These are phyloP conservation scores for Akanthomyces lecanii DNA, from an alignment of 2,329 filamentous ascomycete genomes.

Conservation along the genomic window DNA sequence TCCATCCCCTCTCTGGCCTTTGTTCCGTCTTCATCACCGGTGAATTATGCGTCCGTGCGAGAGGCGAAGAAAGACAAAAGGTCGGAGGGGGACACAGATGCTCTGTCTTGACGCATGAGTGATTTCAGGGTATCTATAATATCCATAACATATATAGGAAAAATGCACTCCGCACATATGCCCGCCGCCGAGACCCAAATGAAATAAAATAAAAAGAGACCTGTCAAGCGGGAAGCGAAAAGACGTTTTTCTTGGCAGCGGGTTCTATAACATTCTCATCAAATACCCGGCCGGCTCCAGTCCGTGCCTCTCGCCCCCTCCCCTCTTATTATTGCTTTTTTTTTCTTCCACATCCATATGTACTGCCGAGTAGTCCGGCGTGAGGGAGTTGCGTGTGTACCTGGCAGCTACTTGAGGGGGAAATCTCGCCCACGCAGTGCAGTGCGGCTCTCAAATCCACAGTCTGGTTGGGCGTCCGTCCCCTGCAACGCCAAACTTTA, in stretches of 20 bases:
- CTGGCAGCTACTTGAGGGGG: neutral
- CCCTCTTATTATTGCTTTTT: neutral
- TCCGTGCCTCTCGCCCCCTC: neutral
- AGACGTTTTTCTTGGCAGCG: conserved; percentile 11
- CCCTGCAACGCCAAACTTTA: conserved; percentile 9
- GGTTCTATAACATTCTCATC: neutral
- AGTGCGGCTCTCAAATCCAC: neutral
- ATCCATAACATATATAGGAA: neutral
- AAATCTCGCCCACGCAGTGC: neutral
- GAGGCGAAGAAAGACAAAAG: neutral
- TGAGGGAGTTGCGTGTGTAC: neutral
- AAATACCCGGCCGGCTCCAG: neutral
- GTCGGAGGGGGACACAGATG: neutral
- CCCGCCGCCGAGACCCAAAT: neutral
- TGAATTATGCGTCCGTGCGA: neutral
- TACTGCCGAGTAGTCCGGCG: neutral
- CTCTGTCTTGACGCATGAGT: neutral
- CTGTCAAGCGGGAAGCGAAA: conserved; percentile 5
- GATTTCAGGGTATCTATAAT: neutral
- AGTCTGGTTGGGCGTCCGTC: neutral
- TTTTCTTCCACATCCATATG: neutral
- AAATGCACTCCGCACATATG: too few relatives aligned
- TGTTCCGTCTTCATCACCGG: neutral
- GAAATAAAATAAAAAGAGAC: neutral
- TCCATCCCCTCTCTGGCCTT: neutral